Evolutionary conservation across 108 stramenopile genomes (phyloP).

Genomic region (Pseudonitzschia pungens): DNA sequence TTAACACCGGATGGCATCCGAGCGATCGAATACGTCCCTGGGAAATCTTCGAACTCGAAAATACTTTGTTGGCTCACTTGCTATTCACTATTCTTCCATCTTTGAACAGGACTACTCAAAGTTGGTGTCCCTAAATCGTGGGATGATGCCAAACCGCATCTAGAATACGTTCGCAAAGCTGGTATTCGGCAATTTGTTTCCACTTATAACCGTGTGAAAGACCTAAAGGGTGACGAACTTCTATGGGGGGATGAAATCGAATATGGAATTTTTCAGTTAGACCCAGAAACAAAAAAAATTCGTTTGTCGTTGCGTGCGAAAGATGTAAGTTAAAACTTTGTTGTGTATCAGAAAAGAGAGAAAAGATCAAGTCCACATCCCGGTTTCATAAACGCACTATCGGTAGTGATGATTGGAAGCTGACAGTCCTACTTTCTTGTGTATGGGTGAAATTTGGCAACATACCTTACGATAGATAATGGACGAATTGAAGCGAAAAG

Average conservation of each 20-base stretch:
- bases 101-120: constrained; percentile 74
- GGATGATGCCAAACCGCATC: constrained; percentile 86
- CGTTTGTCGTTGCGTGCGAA: constrained; percentile 82
- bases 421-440: not conserved
- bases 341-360: not conserved
- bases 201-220: constrained; percentile 92
- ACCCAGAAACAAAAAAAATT: constrained; percentile 77
- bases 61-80: not conserved
- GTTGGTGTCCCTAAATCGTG: constrained; percentile 93
- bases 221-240: constrained; percentile 91
- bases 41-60: not conserved
- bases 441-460: not conserved
- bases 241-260: constrained; percentile 99
- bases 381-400: not conserved
- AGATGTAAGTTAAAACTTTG: constrained; percentile 52
- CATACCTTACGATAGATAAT: constrained; percentile 60
- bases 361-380: no score
- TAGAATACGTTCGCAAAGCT: constrained; percentile 86
- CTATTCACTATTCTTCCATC: not conserved
- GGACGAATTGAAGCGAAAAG: constrained; percentile 86
- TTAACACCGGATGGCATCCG: not conserved
- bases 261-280: constrained; percentile 91
- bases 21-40: not conserved
- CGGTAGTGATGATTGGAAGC: not conserved
- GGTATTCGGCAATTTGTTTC: constrained; percentile 96